Conservation (phyloP, 495 filamentous ascomycete genomes). For the Halenospora varia region DNA sequence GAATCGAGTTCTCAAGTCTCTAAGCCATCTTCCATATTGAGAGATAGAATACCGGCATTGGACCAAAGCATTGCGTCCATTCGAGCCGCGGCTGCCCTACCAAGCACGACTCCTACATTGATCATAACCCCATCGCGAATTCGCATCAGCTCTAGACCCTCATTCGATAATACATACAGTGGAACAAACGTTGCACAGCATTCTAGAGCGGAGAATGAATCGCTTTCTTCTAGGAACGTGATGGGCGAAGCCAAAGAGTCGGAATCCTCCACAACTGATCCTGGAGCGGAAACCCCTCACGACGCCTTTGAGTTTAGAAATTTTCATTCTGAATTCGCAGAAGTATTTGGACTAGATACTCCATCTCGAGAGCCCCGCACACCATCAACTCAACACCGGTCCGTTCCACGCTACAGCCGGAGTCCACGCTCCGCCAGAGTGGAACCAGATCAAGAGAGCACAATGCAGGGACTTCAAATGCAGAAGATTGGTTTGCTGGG, state of each 20-base stretch:
- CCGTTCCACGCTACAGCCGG: not conserved
- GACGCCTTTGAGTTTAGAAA: conserved; percentile 6
- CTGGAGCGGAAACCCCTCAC: not conserved
- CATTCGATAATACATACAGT: not conserved
- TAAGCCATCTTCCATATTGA: conserved; percentile 1
- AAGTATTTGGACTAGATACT: not conserved
- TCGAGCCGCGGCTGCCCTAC: not conserved
- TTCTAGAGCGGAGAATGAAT: not conserved
- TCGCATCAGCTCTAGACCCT: not conserved
- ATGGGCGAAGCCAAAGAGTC: not conserved
- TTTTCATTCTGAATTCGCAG: conserved; percentile 4
- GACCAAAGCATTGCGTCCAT: conserved; percentile 5
- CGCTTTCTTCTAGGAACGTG: not conserved
- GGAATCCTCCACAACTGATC: not conserved
- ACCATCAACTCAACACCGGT: not conserved
- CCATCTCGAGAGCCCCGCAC: conserved; percentile 4
- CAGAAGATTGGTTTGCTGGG: conserved; percentile 5
- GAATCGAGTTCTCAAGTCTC: not conserved
- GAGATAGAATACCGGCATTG: conserved; percentile 9
- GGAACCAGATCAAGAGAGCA: conserved; percentile 1
- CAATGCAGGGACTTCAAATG: conserved; percentile 4
- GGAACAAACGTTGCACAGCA: not conserved
- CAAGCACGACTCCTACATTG: conserved; percentile 1
- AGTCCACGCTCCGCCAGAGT: not conserved
- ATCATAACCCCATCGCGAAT: conserved; percentile 7